Evolutionary conservation across 192 early-diverging fungal genomes (phyloP), one percentile per base, ranked within the genome.

Genomic region (Coemansia asiatica): DNA sequence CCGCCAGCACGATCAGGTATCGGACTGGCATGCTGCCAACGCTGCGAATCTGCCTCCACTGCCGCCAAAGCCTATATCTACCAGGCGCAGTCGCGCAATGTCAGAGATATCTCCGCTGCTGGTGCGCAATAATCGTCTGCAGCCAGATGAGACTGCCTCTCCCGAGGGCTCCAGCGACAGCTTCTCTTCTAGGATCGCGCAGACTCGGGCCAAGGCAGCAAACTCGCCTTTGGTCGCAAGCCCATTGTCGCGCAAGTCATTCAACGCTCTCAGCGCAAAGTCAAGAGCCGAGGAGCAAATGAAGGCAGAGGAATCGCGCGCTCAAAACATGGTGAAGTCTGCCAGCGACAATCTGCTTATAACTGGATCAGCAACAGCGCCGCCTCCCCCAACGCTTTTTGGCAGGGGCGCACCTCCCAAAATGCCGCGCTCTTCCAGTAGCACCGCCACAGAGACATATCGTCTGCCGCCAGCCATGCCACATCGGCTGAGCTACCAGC

Each of bases 171-270:
- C 35, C 10, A 67, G 36, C 25, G 49, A 56, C 44, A 50, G 40
- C 16, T 23, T 53, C 1, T 19, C 61, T 29, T 67, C 68, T 25
- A 36, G 44, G 54, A 57, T 72, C 3, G 64, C 67, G 1, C 67
- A 59, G 48, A 12, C 48, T 23, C 59, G 66, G 8, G 61, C 69
- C n/a, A 74, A 74, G 60, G 63, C 58, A 8, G 16, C 56, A 25
- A 81, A 75, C 51, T 68, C 72, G 55, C 78, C 73, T 10, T 63
- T 72, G 19, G 59, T 72, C n/a, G 66, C 78, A 18, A 81, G 78
- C 46, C 78, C 78, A 18, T 36, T 81, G 49, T 81, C 69, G 27
- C 78, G 78, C 47, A 75, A 69, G 40, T 72, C 77, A 31, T 69
- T 71, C 67, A 64, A 71, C 16, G 46, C 68, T 38, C 71, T 79